Conservation (phyloP, 306 rosid species). For the Lagenaria siceraria region DNA sequence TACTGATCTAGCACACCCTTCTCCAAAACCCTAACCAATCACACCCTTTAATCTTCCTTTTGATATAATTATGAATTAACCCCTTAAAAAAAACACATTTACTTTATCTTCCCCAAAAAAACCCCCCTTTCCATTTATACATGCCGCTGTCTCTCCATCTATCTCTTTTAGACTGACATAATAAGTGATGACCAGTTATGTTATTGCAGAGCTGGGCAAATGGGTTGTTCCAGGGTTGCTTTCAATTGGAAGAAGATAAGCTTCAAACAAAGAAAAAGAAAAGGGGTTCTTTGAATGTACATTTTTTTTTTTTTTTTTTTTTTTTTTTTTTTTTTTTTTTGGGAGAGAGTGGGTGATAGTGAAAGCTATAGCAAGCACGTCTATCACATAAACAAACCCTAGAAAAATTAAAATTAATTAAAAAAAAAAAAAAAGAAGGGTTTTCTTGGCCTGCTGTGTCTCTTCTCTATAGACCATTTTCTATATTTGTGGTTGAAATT, state of each 20-base stretch:
- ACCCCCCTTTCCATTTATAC: constrained; percentile 73
- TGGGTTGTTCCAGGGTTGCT: constrained; percentile 10
- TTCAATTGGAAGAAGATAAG: neutral
- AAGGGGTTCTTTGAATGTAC: constrained; percentile 6
- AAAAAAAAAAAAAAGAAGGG: neutral
- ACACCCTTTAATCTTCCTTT: constrained; percentile 2
- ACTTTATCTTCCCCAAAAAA: neutral
- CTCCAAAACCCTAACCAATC: constrained; percentile 39
- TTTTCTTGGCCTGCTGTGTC: neutral
- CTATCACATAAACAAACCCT: neutral
- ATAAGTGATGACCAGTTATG: neutral
- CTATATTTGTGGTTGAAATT: neutral
- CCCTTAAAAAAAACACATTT: neutral
- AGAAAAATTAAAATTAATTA: neutral
- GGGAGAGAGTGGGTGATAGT: neutral
- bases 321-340: neutral
- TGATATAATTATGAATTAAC: neutral
- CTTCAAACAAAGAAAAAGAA: neutral
- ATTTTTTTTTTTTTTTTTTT: neutral
- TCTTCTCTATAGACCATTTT: neutral
- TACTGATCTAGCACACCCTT: neutral
- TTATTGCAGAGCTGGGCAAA: neutral
- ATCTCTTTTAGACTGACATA: neutral
- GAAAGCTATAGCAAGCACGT: neutral
- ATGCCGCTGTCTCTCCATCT: constrained; percentile 31